Base-by-base conservation (phyloP, 164 flowering plant species). In the Vitis riparia region DNA sequence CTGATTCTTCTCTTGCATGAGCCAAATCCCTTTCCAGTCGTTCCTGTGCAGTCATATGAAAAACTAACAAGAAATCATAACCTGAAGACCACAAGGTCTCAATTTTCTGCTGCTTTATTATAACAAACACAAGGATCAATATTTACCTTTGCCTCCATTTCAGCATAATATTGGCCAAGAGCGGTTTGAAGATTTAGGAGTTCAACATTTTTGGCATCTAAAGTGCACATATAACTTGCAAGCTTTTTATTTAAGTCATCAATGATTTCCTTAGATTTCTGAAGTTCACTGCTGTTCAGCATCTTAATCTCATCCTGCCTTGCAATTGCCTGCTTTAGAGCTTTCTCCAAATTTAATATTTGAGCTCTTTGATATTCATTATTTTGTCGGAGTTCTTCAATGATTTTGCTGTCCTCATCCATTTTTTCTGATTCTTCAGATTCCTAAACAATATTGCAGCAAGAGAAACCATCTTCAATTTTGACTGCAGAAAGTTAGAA, bases 101-200 rank as follows among this genome's bases (percentile, higher is more conserved):
- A 37, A 1, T 68, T 37, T 23, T 3, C 16, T 29, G 16, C 29
- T 50, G 19, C 32, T 7, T 47, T 7, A 48, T 30, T 44, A 23
- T 67, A 58, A 62, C 5, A 50, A 58, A 62, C 5, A 50, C 16
- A 66, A 62, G 51, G 44, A 37, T 37, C 19, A 37, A 50, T 67
- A 16, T 65, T 71, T 76, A 93, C 98, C 95, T 90, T 96, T 8
- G 97, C 98, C 81, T 96, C 99, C 72, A 88, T 86, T 86, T 96
- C 99, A 78, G 99, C 99, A 77, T 89, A 93, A 74, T 86, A 93
- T 82, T 93, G 99, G 52, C 99, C 99, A 75, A 96, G 97, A 66
- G 97, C 99, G 79, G 97, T 89, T 85, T 96, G 98, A 72, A 96
- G 94, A 86, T 93, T 96, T 67, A 82, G 72, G 71, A 93, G 89